These are phyloP conservation scores for Scutellaria baicalensis DNA, from an alignment of 257 asterid genomes.

Conservation along the genomic window DNA sequence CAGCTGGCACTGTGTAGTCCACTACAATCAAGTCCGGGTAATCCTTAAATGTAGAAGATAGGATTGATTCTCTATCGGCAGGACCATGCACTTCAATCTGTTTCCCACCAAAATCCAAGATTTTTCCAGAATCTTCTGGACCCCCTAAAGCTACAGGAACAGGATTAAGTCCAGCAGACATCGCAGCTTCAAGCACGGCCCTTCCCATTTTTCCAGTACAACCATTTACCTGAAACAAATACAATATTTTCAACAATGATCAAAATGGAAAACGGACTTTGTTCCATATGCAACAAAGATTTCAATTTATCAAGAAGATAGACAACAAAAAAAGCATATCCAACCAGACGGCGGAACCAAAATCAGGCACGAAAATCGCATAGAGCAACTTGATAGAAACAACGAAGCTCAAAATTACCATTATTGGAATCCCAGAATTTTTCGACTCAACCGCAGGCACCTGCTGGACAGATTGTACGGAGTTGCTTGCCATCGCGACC, in stretches of 20 bases:
- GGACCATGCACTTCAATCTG: conserved; percentile 68
- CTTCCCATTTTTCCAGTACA: conserved; percentile 91
- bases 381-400: not conserved
- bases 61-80: conserved; percentile 46
- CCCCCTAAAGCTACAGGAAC: conserved; percentile 75
- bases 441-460: conserved; percentile 5
- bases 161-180: conserved; percentile 77
- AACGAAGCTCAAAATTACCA: conserved; percentile 29
- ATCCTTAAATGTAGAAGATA: conserved; percentile 45
- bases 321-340: not conserved
- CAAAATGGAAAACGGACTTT: not conserved
- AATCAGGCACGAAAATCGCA: not conserved
- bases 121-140: conserved; percentile 62
- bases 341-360: not conserved
- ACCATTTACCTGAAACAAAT: conserved; percentile 64
- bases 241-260: not conserved
- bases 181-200: conserved; percentile 89
- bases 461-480: conserved; percentile 17
- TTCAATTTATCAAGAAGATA: not conserved
- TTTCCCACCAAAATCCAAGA: conserved; percentile 53
- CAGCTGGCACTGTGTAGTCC: conserved; percentile 78
- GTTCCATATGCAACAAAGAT: not conserved
- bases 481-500: conserved; percentile 24
- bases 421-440: conserved; percentile 32
- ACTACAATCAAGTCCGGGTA: conserved; percentile 67